phyloP scores from a whole-genome alignment of 164 flowering plant genomes.

The Tetracentron sinense region DNA sequence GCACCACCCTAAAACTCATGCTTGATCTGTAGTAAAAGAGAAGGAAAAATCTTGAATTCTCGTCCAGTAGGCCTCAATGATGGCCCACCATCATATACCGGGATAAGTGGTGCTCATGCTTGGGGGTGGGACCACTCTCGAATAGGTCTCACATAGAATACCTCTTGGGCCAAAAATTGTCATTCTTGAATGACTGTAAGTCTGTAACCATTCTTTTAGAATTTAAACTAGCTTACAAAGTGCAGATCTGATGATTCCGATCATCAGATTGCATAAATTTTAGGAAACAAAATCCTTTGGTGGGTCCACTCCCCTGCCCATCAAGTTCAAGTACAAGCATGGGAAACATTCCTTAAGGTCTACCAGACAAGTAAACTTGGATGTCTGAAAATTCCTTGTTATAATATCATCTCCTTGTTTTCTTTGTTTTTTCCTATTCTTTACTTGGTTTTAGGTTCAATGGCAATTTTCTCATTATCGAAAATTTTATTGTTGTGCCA shows the following conservation, averaged over 20 bases:
- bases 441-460: neutral
- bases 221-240: no score
- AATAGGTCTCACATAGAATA: neutral
- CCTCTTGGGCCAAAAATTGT: neutral
- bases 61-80: neutral
- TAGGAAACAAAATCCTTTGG: neutral
- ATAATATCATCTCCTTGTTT: neutral
- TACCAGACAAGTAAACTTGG: neutral
- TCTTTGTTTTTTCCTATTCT: neutral
- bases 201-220: no score
- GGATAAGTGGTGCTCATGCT: neutral
- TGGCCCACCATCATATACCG: neutral
- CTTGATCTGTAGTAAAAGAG: neutral
- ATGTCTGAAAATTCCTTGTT: neutral
- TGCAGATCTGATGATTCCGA: no score
- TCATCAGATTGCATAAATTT: neutral
- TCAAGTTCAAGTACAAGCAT: neutral
- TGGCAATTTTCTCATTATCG: neutral
- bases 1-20: conserved; percentile 14
- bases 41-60: neutral
- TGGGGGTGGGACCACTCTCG: neutral
- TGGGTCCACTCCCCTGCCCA: neutral
- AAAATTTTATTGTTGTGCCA: conserved; percentile 27
- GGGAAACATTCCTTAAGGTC: neutral
- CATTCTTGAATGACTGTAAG: no score